Evolutionary conservation across 108 stramenopile species (phyloP).

Genomic region (Skeletonema tropicum): DNA sequence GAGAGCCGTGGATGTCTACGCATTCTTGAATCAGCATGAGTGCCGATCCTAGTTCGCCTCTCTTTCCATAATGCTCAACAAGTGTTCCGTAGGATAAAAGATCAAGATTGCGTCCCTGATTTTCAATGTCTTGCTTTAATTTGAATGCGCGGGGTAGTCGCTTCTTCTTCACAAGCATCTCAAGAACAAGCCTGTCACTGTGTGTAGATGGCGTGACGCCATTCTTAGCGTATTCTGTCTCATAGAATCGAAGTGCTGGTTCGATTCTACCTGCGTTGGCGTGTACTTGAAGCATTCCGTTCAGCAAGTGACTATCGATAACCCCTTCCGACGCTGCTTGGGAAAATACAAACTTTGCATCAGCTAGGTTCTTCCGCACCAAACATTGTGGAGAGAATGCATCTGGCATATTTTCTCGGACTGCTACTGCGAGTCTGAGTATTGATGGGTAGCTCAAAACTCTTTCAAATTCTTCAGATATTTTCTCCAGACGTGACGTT

Average conservation of each 20-base stretch:
- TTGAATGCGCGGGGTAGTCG: slow-evolving; percentile 78
- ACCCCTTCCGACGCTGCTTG: slow-evolving; percentile 68
- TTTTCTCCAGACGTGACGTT: slow-evolving; percentile 55
- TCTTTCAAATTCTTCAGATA: slow-evolving; percentile 62
- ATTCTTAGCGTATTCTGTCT: slow-evolving; percentile 57
- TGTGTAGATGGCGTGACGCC: slow-evolving; percentile 68
- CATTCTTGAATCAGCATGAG: slow-evolving; percentile 83
- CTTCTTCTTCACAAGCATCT: slow-evolving; percentile 81
- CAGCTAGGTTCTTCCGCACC: slow-evolving; percentile 56
- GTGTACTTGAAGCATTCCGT: slow-evolving; percentile 73
- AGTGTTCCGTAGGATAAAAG: slow-evolving; percentile 76
- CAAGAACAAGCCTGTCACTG: slow-evolving; percentile 79
- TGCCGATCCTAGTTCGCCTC: slow-evolving; percentile 75
- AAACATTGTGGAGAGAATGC: slow-evolving; percentile 60
- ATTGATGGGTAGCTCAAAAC: slow-evolving; percentile 75
- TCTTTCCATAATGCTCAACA: slow-evolving; percentile 72
- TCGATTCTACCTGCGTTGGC: slow-evolving; percentile 64
- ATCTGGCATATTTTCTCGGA: slow-evolving; percentile 87
- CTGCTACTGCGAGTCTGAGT: slow-evolving; percentile 62
- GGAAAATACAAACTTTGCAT: slow-evolving; percentile 55
- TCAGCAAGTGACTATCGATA: slow-evolving; percentile 71
- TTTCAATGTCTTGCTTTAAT: slow-evolving; percentile 61
- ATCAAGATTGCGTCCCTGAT: slow-evolving; percentile 65
- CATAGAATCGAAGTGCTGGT: slow-evolving; percentile 65
- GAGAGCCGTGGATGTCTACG: slow-evolving; percentile 59